These are phyloP conservation scores for Medicago lupulina DNA, from an alignment of 306 rosid species.

Conservation along the genomic window DNA sequence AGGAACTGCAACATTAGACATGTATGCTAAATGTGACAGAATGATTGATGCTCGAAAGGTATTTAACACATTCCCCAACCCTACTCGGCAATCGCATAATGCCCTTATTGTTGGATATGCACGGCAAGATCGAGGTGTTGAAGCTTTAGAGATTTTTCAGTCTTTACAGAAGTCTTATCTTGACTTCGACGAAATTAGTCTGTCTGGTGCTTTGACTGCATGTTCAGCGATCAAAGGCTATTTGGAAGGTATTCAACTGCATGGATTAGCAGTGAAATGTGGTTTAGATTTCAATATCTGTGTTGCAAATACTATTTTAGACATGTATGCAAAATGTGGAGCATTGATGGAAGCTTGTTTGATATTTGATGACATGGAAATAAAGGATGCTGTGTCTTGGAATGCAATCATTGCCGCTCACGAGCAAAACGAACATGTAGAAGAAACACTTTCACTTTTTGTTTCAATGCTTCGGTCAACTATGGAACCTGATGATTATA, in stretches of 20 bases:
- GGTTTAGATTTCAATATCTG: conserved; percentile 62
- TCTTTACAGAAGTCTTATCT: conserved; percentile 60
- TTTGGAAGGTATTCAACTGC: conserved; percentile 71
- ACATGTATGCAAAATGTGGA: conserved; percentile 89
- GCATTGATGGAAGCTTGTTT: conserved; percentile 61
- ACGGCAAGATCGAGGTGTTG: conserved; percentile 58
- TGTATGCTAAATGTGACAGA: conserved; percentile 82
- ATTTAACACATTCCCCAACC: conserved; percentile 60
- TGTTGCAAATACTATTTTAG: conserved; percentile 81
- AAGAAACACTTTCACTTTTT: conserved; percentile 63
- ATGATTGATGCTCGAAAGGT: conserved; percentile 68
- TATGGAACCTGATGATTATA: conserved; percentile 86
- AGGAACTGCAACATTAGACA: conserved; percentile 86
- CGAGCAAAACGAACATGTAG: conserved; percentile 68
- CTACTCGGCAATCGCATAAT: conserved; percentile 72
- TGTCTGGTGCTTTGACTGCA: conserved; percentile 78
- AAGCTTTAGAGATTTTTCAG: conserved; percentile 65
- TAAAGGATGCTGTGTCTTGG: conserved; percentile 88
- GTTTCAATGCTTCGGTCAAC: conserved; percentile 71
- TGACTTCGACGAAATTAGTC: conserved; percentile 66
- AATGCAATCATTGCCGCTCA: conserved; percentile 84
- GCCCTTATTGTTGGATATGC: conserved; percentile 79
- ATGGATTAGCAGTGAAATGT: conserved; percentile 71
- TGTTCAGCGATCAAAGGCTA: conserved; percentile 65
- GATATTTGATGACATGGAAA: conserved; percentile 71